These are phyloP conservation scores for Linderniella brevidens DNA, from an alignment of 257 asterid species.

Conservation along the genomic window DNA sequence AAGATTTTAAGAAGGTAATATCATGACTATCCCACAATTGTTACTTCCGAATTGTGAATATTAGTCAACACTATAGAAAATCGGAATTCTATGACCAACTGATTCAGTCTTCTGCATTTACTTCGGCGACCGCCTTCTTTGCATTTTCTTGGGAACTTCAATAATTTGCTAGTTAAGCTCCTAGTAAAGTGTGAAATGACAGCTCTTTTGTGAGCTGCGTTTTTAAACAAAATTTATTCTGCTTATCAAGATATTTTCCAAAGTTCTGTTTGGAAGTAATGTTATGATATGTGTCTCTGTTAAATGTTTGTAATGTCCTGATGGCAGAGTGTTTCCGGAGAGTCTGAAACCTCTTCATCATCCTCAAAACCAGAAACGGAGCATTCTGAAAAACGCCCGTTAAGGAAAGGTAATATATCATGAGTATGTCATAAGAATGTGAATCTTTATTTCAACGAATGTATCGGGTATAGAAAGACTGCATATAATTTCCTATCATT, in stretches of 20 bases:
- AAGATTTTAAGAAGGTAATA: constrained; percentile 73
- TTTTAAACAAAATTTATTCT: background rate
- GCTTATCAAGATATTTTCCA: too few relatives aligned
- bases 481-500: too few relatives aligned
- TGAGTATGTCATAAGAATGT: constrained; percentile 4
- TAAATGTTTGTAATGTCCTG: background rate
- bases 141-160: too few relatives aligned
- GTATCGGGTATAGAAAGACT: background rate
- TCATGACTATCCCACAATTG: background rate
- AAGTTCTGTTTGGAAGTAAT: too few relatives aligned
- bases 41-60: too few relatives aligned
- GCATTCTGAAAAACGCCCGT: constrained; percentile 34
- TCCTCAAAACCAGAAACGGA: constrained; percentile 37
- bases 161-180: too few relatives aligned
- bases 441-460: background rate
- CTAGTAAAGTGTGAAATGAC: background rate
- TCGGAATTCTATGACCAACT: too few relatives aligned
- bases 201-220: background rate
- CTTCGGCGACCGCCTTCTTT: too few relatives aligned
- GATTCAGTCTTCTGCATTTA: too few relatives aligned
- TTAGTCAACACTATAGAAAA: too few relatives aligned
- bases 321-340: constrained; percentile 61
- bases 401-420: constrained; percentile 51
- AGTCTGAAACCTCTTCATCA: constrained; percentile 40
- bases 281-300: too few relatives aligned